These are phyloP conservation scores for Globisporangium rhizosaccharum DNA, from an alignment of 352 stramenopile genomes.

Conservation along the genomic window DNA sequence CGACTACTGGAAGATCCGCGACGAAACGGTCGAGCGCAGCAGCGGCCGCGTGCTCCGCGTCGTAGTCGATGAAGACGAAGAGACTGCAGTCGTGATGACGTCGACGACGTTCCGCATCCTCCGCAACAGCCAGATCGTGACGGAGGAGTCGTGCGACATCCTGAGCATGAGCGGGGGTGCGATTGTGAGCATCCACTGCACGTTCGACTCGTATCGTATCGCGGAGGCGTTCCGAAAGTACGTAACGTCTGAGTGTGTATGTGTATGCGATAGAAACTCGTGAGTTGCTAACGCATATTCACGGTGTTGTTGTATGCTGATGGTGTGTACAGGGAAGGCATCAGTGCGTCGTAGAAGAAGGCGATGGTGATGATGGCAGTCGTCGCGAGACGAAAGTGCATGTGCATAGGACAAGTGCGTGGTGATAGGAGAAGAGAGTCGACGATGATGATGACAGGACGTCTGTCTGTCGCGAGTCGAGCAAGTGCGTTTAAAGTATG, in stretches of 20 bases:
- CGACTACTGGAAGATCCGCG: constrained; percentile 86
- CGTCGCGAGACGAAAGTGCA: neutral
- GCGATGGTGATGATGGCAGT: neutral
- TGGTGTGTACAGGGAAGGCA: constrained; percentile 41
- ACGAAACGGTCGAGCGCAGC: constrained; percentile 81
- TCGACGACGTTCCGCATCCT: constrained; percentile 84
- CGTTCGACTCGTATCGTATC: constrained; percentile 83
- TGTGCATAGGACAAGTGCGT: no score
- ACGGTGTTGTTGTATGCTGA: neutral
- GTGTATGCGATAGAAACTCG: neutral
- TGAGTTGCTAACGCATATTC: neutral
- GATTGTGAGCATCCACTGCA: constrained; percentile 85
- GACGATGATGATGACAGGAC: neutral
- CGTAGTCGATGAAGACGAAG: constrained; percentile 80
- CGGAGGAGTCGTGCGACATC: constrained; percentile 84
- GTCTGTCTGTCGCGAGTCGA: constrained; percentile 12
- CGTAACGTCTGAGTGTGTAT: constrained; percentile 17
- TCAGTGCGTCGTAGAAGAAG: constrained; percentile 62
- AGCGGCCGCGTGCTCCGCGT: constrained; percentile 78
- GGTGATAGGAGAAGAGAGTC: neutral
- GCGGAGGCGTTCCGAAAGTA: constrained; percentile 83
- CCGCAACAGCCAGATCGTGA: constrained; percentile 82
- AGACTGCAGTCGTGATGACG: constrained; percentile 85
- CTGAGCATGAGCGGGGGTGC: constrained; percentile 63
- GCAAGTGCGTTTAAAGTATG: constrained; percentile 5